A percentile compares a stretch with the other conserved stretches of the same genome.
Evolutionary conservation across 2,329 filamentous ascomycete species (phyloP).

Genomic region (Dactylellina leptospora): DNA sequence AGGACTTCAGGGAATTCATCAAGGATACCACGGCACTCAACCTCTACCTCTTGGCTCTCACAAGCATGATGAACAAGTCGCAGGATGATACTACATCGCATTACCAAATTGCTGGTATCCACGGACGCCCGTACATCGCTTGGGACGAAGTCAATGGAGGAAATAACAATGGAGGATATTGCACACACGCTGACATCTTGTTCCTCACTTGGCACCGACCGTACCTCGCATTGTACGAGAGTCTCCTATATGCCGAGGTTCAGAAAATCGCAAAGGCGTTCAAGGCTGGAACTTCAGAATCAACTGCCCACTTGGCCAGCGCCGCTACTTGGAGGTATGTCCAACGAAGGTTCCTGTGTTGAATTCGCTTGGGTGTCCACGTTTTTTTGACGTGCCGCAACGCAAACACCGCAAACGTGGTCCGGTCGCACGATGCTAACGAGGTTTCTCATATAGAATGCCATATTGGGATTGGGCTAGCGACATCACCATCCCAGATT

Average conservation of each 20-base stretch:
- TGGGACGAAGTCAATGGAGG: constrained; percentile 46
- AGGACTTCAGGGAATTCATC: constrained; percentile 35
- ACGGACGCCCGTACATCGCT: constrained; percentile 65
- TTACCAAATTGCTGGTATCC: constrained; percentile 85
- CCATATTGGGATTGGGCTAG: constrained; percentile 65
- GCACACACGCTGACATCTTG: constrained; percentile 76
- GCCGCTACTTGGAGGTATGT: constrained; percentile 39
- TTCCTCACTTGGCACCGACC: constrained; percentile 87
- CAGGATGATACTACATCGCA: constrained; percentile 74
- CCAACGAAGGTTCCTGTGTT: neutral
- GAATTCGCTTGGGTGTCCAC: constrained; percentile 3
- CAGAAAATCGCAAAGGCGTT: constrained; percentile 39
- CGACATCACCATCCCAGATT: constrained; percentile 58
- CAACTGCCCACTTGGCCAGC: constrained; percentile 7
- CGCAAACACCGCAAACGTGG: neutral
- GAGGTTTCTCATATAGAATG: constrained; percentile 36
- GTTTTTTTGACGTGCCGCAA: constrained; percentile 33
- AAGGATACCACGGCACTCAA: constrained; percentile 61
- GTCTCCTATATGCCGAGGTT: constrained; percentile 26
- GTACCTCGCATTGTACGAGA: constrained; percentile 69
- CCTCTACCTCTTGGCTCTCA: constrained; percentile 77
- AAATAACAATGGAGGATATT: constrained; percentile 67
- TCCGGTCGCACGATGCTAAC: constrained; percentile 1
- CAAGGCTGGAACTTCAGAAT: constrained; percentile 12
- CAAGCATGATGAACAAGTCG: constrained; percentile 73